These are phyloP conservation scores for Myochromella boudieri DNA, from an alignment of 768 basidiomycete genomes.

Conservation along the genomic window DNA sequence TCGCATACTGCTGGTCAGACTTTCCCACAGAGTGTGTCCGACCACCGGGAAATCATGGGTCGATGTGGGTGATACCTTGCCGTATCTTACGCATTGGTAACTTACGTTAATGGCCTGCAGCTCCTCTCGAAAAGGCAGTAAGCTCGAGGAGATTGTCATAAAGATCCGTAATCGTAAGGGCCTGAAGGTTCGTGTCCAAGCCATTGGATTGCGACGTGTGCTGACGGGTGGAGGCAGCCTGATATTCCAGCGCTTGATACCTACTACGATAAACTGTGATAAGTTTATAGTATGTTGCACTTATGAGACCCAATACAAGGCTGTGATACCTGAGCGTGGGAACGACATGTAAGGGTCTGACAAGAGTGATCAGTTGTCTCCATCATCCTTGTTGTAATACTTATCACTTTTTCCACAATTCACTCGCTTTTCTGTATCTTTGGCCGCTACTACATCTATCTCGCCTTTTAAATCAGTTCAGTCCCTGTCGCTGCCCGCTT, in stretches of 20 bases:
- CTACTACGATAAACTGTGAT: slow-evolving; percentile 92
- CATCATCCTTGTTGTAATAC: slow-evolving; percentile 18
- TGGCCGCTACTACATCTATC: slow-evolving; percentile 18
- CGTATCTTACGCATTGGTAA: not conserved
- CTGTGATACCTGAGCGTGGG: slow-evolving; percentile 11
- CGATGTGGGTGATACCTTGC: slow-evolving; percentile 56
- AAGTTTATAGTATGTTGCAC: not conserved
- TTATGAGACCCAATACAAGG: not conserved
- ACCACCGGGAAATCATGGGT: slow-evolving; percentile 88
- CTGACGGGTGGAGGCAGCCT: slow-evolving; percentile 47
- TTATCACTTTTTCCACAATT: slow-evolving; percentile 16
- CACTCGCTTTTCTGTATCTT: slow-evolving; percentile 21
- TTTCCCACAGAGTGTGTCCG: slow-evolving; percentile 95
- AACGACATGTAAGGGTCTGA: slow-evolving; percentile 12
- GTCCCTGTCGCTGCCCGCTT: slow-evolving; percentile 1
- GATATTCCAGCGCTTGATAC: slow-evolving; percentile 85
- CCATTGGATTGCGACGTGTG: not conserved
- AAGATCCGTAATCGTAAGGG: slow-evolving; percentile 91
- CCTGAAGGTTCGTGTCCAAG: slow-evolving; percentile 73
- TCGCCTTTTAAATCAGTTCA: slow-evolving; percentile 18
- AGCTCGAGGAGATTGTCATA: slow-evolving; percentile 82
- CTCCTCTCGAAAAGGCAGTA: slow-evolving; percentile 88
- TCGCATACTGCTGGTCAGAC: slow-evolving; percentile 94
- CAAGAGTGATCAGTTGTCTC: slow-evolving; percentile 1
- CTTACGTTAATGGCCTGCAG: slow-evolving; percentile 27